These are phyloP conservation scores for Corylus heterophylla DNA, from an alignment of 306 rosid species.

Conservation along the genomic window DNA sequence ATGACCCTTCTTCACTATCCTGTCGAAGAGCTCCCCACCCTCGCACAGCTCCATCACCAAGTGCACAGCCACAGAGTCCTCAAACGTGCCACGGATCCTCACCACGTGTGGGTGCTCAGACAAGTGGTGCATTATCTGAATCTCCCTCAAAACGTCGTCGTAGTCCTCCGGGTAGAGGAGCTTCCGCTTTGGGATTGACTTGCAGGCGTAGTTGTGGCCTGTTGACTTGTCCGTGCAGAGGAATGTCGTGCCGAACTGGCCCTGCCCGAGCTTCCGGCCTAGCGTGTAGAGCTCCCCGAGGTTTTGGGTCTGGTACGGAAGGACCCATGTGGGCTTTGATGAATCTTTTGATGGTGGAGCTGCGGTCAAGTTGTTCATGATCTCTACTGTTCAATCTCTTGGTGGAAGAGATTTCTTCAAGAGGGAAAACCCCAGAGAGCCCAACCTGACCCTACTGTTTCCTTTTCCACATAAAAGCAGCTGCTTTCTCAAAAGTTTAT, in stretches of 20 bases:
- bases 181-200: slow-evolving; percentile 53
- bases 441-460: too few relatives aligned
- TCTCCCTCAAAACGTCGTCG: slow-evolving; percentile 67
- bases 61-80: slow-evolving; percentile 46
- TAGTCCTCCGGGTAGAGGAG: slow-evolving; percentile 53
- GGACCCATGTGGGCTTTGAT: slow-evolving; percentile 45
- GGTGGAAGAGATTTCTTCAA: too few relatives aligned
- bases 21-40: slow-evolving; percentile 47
- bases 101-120: slow-evolving; percentile 47
- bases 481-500: too few relatives aligned
- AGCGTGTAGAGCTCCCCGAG: slow-evolving; percentile 37
- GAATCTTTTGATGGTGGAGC: slow-evolving; percentile 19
- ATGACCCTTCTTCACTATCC: slow-evolving; percentile 38
- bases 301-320: slow-evolving; percentile 40
- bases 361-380: slow-evolving; percentile 34
- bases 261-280: slow-evolving; percentile 55
- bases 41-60: slow-evolving; percentile 66
- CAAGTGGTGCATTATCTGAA: slow-evolving; percentile 68
- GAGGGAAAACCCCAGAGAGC: too few relatives aligned
- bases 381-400: neutral
- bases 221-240: slow-evolving; percentile 40
- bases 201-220: slow-evolving; percentile 42
- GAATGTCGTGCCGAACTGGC: slow-evolving; percentile 56
- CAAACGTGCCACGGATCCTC: slow-evolving; percentile 47
- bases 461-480: too few relatives aligned